Evolutionary conservation across 257 asterid species (phyloP).

Genomic region (Penstemon eatonii): DNA sequence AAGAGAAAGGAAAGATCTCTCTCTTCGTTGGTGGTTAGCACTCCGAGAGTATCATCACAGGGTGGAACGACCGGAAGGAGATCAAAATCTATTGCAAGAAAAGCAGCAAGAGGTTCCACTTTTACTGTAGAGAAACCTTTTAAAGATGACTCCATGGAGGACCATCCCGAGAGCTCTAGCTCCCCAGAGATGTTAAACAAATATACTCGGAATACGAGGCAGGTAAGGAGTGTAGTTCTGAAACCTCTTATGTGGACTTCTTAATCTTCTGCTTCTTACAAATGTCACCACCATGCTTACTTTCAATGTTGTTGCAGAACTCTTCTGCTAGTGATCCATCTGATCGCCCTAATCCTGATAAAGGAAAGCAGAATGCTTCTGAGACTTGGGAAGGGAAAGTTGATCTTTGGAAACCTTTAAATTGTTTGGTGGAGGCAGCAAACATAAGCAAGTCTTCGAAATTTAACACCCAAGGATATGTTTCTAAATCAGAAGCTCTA

Average conservation of each 20-base stretch:
- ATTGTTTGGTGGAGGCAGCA: slow-evolving; percentile 96
- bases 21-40: slow-evolving; percentile 88
- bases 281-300: slow-evolving; percentile 24
- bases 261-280: slow-evolving; percentile 2
- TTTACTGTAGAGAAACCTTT: slow-evolving; percentile 78
- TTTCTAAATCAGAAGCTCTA: slow-evolving; percentile 53
- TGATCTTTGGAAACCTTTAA: slow-evolving; percentile 93
- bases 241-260: neutral
- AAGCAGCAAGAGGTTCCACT: slow-evolving; percentile 71
- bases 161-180: slow-evolving; percentile 71
- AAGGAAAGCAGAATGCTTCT: slow-evolving; percentile 52
- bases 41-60: slow-evolving; percentile 93
- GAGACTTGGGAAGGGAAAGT: slow-evolving; percentile 72
- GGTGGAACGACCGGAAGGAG: slow-evolving; percentile 89
- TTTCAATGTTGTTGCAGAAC: slow-evolving; percentile 47
- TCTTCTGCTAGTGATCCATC: slow-evolving; percentile 66
- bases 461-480: slow-evolving; percentile 55
- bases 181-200: slow-evolving; percentile 71
- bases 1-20: slow-evolving; percentile 98
- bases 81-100: slow-evolving; percentile 80
- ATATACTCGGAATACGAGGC: slow-evolving; percentile 57
- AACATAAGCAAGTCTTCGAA: slow-evolving; percentile 83
- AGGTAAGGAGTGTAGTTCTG: slow-evolving; percentile 48
- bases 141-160: slow-evolving; percentile 62
- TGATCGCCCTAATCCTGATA: slow-evolving; percentile 40